A percentile compares a stretch with the other conserved stretches of the same genome.
These are phyloP conservation scores for Solanum chmielewskii DNA, from an alignment of 257 asterid species.

Conservation along the genomic window DNA sequence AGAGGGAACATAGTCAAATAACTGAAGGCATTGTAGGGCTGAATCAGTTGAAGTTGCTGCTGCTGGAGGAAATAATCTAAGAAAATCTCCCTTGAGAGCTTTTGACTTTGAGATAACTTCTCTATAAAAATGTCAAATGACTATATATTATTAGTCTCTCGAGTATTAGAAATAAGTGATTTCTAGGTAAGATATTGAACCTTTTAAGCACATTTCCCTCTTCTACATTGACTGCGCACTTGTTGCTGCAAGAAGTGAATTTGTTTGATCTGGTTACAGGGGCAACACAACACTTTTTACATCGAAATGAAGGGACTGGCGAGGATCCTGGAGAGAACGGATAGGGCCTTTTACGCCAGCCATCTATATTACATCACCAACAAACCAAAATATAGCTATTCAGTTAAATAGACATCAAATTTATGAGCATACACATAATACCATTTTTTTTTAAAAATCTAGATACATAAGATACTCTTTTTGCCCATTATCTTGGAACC, in stretches of 20 bases:
- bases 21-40: not conserved
- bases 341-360: constrained; percentile 26
- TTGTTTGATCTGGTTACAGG: constrained; percentile 20
- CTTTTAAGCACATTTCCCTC: constrained; percentile 28
- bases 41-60: not conserved
- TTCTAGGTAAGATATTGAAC: constrained; percentile 8
- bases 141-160: not conserved
- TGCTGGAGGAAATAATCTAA: constrained; percentile 66
- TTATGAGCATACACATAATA: too few species aligned
- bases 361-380: constrained; percentile 8
- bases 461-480: too few species aligned
- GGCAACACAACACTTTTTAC: constrained; percentile 9
- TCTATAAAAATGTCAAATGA: constrained; percentile 10
- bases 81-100: constrained; percentile 50
- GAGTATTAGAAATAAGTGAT: not conserved
- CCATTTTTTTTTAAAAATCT: too few species aligned
- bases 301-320: constrained; percentile 13
- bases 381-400: too few species aligned
- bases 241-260: constrained; percentile 24
- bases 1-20: not conserved
- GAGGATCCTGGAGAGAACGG: constrained; percentile 18
- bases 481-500: too few species aligned
- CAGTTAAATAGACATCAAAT: too few species aligned
- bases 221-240: constrained; percentile 19
- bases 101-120: constrained; percentile 32